Conservation (phyloP, 2,329 filamentous ascomycete species). For the Diaporthe sp. region DNA sequence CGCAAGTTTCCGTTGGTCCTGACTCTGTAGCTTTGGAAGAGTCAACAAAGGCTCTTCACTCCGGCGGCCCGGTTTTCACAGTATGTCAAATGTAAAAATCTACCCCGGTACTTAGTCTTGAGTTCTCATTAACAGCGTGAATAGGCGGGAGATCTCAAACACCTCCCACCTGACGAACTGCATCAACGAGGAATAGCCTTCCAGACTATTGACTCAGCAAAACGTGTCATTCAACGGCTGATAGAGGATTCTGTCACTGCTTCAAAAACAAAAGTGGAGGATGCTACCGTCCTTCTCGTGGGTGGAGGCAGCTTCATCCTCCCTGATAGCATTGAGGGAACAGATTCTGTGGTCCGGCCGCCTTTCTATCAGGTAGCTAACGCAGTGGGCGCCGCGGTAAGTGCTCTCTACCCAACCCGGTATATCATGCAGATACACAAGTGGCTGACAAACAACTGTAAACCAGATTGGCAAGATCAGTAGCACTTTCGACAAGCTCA, state of each 20-base stretch:
- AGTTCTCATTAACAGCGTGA: neutral
- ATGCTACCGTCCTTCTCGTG: constrained; percentile 6
- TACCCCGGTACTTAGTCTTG: rapidly evolving
- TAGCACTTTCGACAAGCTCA: neutral
- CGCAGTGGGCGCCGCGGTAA: constrained; percentile 15
- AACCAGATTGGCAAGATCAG: constrained; percentile 10
- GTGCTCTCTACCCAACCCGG: rapidly evolving
- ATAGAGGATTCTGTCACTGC: constrained; percentile 13
- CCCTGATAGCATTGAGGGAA: neutral
- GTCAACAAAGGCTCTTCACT: constrained; percentile 2
- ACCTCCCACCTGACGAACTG: neutral
- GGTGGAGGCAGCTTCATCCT: constrained; percentile 11
- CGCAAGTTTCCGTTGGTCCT: neutral
- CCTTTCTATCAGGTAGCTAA: constrained; percentile 20
- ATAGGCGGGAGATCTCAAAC: neutral
- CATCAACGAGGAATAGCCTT: neutral
- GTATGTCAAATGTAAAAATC: neutral
- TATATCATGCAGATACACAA: rapidly evolving
- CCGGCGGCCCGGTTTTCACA: neutral
- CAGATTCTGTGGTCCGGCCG: neutral
- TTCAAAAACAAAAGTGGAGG: neutral
- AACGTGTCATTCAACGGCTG: neutral
- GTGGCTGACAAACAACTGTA: neutral
- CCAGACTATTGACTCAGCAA: neutral
- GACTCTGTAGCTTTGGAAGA: constrained; percentile 13